phyloP scores from a whole-genome alignment of 352 stramenopile species.

The Globisporangium carolinianum region DNA sequence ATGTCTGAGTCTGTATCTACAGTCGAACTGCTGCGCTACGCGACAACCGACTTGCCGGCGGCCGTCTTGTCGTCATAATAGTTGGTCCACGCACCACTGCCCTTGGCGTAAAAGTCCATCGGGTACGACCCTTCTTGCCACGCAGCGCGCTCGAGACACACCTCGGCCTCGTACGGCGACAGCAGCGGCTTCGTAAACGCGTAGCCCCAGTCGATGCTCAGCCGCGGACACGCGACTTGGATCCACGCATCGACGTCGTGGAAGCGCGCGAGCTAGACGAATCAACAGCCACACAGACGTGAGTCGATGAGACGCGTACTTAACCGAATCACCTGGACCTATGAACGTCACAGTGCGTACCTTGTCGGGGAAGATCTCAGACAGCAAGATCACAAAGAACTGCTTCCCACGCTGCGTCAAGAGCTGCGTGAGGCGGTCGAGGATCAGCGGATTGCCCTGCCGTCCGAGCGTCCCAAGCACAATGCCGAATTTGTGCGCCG shows the following conservation, averaged over 20 bases:
- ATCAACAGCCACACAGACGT: not conserved
- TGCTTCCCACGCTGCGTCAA: constrained; percentile 86
- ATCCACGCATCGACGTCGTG: constrained; percentile 95
- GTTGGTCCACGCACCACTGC: constrained; percentile 96
- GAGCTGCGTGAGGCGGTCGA: constrained; percentile 89
- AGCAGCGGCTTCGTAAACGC: constrained; percentile 94
- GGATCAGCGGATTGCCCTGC: constrained; percentile 96
- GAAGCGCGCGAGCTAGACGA: constrained; percentile 76
- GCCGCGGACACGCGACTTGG: constrained; percentile 96
- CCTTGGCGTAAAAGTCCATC: constrained; percentile 99
- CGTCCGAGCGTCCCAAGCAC: constrained; percentile 98
- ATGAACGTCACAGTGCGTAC: constrained; percentile 12
- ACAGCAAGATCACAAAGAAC: constrained; percentile 95
- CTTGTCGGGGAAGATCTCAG: constrained; percentile 95
- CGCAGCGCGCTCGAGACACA: constrained; percentile 86
- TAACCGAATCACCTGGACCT: not conserved
- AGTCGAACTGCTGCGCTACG: not conserved
- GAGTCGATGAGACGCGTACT: not conserved
- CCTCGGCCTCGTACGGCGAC: constrained; percentile 96
- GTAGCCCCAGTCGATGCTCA: constrained; percentile 99
- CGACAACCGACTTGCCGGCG: not conserved
- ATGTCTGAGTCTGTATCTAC: too few species aligned
- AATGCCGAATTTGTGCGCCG: constrained; percentile 91
- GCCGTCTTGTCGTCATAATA: constrained; percentile 76
- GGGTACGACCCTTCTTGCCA: constrained; percentile 92